Evolutionary conservation across 2,329 filamentous ascomycete species (phyloP), one percentile per base, ranked within the genome.

Genomic region (Rhynchosporium secalis): DNA sequence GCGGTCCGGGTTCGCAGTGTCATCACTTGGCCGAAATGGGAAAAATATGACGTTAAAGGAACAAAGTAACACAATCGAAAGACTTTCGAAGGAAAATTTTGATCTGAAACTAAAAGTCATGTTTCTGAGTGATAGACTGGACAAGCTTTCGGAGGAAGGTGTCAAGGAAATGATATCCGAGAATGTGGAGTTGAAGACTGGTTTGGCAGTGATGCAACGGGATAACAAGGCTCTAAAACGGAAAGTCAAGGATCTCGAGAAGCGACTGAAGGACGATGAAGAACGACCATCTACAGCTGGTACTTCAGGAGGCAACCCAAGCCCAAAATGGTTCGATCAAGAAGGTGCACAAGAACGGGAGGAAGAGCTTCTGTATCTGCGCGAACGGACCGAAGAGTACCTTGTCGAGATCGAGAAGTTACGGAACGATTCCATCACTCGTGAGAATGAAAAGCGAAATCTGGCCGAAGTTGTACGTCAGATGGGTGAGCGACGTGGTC

Each of bases 131-230:
- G 91, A 98, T 75, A 90, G 94, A 1, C 79, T 99, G 26, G 92
- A 96, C 76, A 95, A 94, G 73, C 84, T 96, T 47, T 97, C 93
- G 1, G 94, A 98, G 74, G 94, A 98, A 77, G 92, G 93, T 66
- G 89, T 99, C 74, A 96, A 96, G 77, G 94, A 97, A 75, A 96
- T 97, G 88, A 96, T 98, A 70, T 92, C 92, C 49, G 94, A 97
- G 76, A 99, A 97, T 71, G 94, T 98, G 4, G 92, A 97, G 74
- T 83, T 98, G 55, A 95, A 96, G 76, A 96, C 94, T 0, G 91
- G 91, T 64, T 85, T 97, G 49, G 87, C 94, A 3, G 91, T 95
- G 41, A 83, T 95, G 62, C 92, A 96, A 75, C 91, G 96, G 67
- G 95, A 99, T 72, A 95, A 92, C 73, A 95, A 96, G 74, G 82